Evolutionary conservation across 176 grass and related monocot species (phyloP), one percentile per base, ranked within the genome.

Genomic region (Rhipidocladum racemiflorum): DNA sequence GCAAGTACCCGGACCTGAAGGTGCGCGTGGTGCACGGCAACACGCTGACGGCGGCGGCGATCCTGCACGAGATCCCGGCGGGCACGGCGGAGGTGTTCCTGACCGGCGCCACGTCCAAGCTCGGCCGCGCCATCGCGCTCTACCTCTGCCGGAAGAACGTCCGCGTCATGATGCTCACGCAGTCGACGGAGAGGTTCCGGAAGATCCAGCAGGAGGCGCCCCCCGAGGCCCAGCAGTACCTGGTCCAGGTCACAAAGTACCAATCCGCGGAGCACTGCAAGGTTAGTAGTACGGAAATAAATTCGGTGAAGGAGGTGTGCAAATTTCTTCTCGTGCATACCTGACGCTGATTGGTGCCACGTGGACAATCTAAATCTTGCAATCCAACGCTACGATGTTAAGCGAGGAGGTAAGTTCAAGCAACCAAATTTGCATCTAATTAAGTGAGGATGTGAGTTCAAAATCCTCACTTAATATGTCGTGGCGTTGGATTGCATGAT

Each of bases 81-180:
- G 50, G 72, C 42, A 81, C 68, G 1, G 72, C 70, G 1, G 91
- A 94, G 69, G 91, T 94, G 75, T 90, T 94, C 81, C 32, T 94
- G 18, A 94, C 88, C 1, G 91, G 91, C 55, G 85, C 91, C 27
- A 91, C 85, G 12, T 91, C 89, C 15, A 91, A 91, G 64, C 85
- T 91, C 7, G 85, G 89, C 25, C 61, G 89, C 13, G 89, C 89
- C 23, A 79, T 88, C 44, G 72, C 85, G 70, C 70, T 91, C 39
- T 94, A 90, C 84, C 79, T 94, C 50, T 90, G 83, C 83, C n/a
- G 69, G 49, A 83, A 78, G 49, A 73, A 54, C 32, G 79, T 91
- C 62, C 73, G 79, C 60, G 86, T 94, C 68, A 70, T 94, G 88
- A 91, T 91, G 89, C 76, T 88, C 9, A 91, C 89, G 7, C 15